Conservation (phyloP, 2,329 filamentous ascomycete species). For the Cercospora sp. region DNA sequence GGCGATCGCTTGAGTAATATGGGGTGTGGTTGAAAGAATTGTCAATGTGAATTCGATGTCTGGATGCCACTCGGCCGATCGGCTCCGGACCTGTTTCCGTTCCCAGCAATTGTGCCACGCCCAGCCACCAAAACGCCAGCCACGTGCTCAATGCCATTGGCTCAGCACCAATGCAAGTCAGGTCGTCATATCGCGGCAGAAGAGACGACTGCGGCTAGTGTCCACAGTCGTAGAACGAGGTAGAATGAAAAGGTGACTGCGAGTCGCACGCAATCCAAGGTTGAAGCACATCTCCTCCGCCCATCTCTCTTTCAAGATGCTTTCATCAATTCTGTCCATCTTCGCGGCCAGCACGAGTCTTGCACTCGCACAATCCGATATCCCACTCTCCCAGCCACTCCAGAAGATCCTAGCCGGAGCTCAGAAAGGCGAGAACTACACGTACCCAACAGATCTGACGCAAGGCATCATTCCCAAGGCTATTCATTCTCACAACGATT, state of each 20-base stretch:
- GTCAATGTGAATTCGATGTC: not conserved
- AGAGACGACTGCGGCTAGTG: constrained; percentile 6
- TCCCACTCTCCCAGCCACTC: constrained; percentile 49
- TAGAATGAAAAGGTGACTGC: not conserved
- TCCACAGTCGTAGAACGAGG: not conserved
- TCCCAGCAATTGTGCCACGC: not conserved
- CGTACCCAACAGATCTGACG: constrained; percentile 63
- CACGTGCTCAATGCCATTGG: constrained; percentile 16
- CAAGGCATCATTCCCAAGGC: constrained; percentile 60
- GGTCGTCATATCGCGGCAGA: constrained; percentile 9
- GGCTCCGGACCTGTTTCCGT: not conserved
- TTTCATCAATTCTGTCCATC: not conserved
- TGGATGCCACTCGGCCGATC: not conserved
- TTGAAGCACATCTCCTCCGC: not conserved
- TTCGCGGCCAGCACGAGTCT: constrained; percentile 18
- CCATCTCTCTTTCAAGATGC: not conserved
- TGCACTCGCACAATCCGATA: constrained; percentile 35
- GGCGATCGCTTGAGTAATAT: no score
- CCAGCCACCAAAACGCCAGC: not conserved
- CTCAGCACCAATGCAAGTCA: constrained; percentile 1
- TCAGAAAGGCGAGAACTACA: constrained; percentile 54
- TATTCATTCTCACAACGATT: constrained; percentile 63
- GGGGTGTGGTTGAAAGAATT: not conserved
- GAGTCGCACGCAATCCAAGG: not conserved
- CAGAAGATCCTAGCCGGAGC: constrained; percentile 60